Evolutionary conservation across 352 stramenopile species (phyloP).

Genomic region (Pythium scleroteichum): DNA sequence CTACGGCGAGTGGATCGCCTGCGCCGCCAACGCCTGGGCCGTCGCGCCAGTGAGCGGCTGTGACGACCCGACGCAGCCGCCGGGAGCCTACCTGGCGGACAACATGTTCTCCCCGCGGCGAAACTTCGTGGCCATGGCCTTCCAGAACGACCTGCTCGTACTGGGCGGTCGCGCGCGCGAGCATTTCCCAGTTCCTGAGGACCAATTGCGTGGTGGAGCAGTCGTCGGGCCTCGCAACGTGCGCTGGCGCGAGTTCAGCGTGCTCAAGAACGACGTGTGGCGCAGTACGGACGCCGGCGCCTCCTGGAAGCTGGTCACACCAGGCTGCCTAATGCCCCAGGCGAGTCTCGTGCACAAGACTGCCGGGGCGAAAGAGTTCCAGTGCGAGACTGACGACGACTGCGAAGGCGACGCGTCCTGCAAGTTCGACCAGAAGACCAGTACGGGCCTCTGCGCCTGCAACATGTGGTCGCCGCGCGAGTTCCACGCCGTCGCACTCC

Average conservation of each 20-base stretch:
- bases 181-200: constrained; percentile 54
- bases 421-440: constrained; percentile 42
- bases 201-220: constrained; percentile 47
- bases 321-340: constrained; percentile 60
- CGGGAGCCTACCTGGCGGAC: constrained; percentile 66
- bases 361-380: constrained; percentile 33
- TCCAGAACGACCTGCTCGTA: constrained; percentile 62
- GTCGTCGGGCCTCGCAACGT: constrained; percentile 35
- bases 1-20: constrained; percentile 69
- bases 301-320: constrained; percentile 74
- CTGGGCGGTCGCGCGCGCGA: constrained; percentile 65
- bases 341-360: constrained; percentile 52
- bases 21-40: constrained; percentile 54
- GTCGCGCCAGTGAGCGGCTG: constrained; percentile 47
- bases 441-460: constrained; percentile 59
- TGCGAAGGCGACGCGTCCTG: constrained; percentile 67
- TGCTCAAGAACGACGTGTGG: constrained; percentile 84
- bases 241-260: constrained; percentile 62
- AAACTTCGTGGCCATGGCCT: constrained; percentile 63
- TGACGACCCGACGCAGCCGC: constrained; percentile 55
- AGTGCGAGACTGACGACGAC: constrained; percentile 67
- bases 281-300: constrained; percentile 64
- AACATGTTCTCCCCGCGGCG: constrained; percentile 78
- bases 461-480: constrained; percentile 81
- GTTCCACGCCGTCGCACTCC: constrained; percentile 58